Percentiles rank a stretch among this genome's conserved stretches.
phyloP scores from a whole-genome alignment of 2,329 filamentous ascomycete species.

The Talaromyces pinophilus region DNA sequence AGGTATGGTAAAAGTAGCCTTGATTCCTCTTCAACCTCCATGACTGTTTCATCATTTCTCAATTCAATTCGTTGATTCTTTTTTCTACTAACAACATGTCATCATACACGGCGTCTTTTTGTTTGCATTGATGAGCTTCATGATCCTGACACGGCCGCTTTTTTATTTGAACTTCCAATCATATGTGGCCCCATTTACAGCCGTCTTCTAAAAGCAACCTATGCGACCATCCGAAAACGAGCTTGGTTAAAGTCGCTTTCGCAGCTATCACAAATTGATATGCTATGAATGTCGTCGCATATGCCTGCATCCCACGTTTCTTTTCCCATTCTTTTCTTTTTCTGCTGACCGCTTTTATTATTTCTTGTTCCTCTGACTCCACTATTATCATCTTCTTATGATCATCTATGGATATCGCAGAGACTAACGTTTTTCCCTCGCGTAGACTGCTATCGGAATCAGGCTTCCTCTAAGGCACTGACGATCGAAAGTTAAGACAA shows the following conservation, averaged over 20 bases:
- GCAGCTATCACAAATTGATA: constrained; percentile 4
- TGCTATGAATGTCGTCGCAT: not conserved
- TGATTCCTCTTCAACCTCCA: constrained; percentile 34
- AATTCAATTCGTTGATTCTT: constrained; percentile 34
- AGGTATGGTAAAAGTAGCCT: constrained; percentile 64
- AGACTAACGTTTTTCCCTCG: constrained; percentile 38
- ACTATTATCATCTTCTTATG: constrained; percentile 7
- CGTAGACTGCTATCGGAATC: constrained; percentile 52
- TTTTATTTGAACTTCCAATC: not conserved
- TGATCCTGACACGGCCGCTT: constrained; percentile 5
- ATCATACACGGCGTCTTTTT: constrained; percentile 11
- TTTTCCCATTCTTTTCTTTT: constrained; percentile 6
- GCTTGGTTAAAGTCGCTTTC: not conserved
- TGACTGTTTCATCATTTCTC: constrained; percentile 38
- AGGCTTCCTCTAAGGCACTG: constrained; percentile 46
- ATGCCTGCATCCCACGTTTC: not conserved
- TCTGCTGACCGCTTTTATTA: not conserved
- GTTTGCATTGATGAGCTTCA: constrained; percentile 2
- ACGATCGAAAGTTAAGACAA: constrained; percentile 13
- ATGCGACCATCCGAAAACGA: not conserved
- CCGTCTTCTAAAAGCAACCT: not conserved
- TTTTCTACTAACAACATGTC: constrained; percentile 8
- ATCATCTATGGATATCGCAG: constrained; percentile 13
- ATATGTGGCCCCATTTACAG: not conserved
- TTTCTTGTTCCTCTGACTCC: not conserved